Evolutionary conservation across 2,329 filamentous ascomycete species (phyloP).

Genomic region (Cryphonectria carpinicola): DNA sequence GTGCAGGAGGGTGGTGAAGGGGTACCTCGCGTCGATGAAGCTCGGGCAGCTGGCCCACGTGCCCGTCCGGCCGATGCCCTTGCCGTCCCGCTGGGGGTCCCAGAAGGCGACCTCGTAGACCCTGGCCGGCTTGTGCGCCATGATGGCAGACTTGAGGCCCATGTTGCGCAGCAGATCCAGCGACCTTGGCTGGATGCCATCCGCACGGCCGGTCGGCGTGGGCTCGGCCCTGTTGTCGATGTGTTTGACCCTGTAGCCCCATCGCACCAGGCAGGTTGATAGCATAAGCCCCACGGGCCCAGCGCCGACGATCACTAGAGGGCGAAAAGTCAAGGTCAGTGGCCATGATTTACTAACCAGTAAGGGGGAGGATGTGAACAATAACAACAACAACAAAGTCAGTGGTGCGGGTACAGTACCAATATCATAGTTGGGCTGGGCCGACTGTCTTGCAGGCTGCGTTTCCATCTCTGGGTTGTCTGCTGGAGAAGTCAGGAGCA

Average conservation of each 20-base stretch:
- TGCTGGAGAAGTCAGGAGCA: not conserved
- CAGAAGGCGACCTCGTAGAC: slow-evolving; percentile 80
- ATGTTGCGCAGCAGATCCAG: slow-evolving; percentile 87
- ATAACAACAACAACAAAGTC: not conserved
- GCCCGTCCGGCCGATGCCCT: slow-evolving; percentile 66
- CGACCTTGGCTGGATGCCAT: slow-evolving; percentile 89
- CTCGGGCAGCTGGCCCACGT: slow-evolving; percentile 87
- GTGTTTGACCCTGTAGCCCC: slow-evolving; percentile 95
- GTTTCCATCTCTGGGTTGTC: slow-evolving; percentile 22
- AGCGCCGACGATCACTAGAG: slow-evolving; percentile 79
- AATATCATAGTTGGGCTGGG: slow-evolving; percentile 32
- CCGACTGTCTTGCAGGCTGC: slow-evolving; percentile 21
- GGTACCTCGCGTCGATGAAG: slow-evolving; percentile 76
- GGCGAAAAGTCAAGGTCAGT: slow-evolving; percentile 1
- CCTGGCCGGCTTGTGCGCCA: slow-evolving; percentile 84
- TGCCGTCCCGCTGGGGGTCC: slow-evolving; percentile 61
- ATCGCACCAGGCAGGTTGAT: slow-evolving; percentile 84
- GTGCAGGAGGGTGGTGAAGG: slow-evolving; percentile 72
- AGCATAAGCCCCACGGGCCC: slow-evolving; percentile 88
- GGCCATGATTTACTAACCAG: not conserved
- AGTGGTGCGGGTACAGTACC: slow-evolving; percentile 14
- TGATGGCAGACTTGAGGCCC: slow-evolving; percentile 84
- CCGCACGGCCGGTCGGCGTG: slow-evolving; percentile 82
- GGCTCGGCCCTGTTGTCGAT: slow-evolving; percentile 89
- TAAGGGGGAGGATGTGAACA: not conserved